Evolutionary conservation across 352 stramenopile species (phyloP).

Genomic region (Phytopythium helicoides): DNA sequence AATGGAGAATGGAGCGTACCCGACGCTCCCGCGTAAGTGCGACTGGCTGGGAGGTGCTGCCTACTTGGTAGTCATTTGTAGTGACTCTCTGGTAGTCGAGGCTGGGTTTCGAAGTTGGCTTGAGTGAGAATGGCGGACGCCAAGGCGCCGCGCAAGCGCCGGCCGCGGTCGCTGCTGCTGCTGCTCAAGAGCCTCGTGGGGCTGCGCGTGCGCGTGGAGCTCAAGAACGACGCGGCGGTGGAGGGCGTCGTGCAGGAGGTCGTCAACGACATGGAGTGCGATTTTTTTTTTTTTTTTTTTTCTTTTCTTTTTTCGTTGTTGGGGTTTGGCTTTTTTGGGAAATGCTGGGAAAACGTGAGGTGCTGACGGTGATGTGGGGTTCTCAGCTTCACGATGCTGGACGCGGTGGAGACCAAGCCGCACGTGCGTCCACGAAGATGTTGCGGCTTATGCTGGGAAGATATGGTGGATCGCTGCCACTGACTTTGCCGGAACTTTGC

Average conservation of each 20-base stretch:
- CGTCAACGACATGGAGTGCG: slow-evolving; percentile 83
- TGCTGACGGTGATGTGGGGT: too few relatives aligned
- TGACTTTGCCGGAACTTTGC: not conserved
- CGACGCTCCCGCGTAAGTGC: slow-evolving; percentile 28
- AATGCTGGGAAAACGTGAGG: too few relatives aligned
- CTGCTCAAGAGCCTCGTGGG: slow-evolving; percentile 84
- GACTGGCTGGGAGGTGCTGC: slow-evolving; percentile 14
- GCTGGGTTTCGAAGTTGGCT: not conserved
- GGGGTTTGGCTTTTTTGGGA: too few relatives aligned
- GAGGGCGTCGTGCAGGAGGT: slow-evolving; percentile 83
- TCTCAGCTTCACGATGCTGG: slow-evolving; percentile 64
- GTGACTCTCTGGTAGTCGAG: too few relatives aligned
- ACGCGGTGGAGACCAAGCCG: slow-evolving; percentile 72
- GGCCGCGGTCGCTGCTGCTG: slow-evolving; percentile 64
- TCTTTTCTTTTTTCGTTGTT: too few relatives aligned
- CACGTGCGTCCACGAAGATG: slow-evolving; percentile 28
- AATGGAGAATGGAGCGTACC: not conserved
- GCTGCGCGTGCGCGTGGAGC: slow-evolving; percentile 73
- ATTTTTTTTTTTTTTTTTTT: not conserved
- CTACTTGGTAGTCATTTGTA: not conserved
- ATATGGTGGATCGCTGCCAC: not conserved
- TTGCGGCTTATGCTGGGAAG: not conserved
- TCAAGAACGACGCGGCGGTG: slow-evolving; percentile 83
- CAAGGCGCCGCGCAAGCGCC: slow-evolving; percentile 11
- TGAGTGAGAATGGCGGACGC: not conserved